Conservation (phyloP, 2,329 filamentous ascomycete species). For the Fusarium citri region DNA sequence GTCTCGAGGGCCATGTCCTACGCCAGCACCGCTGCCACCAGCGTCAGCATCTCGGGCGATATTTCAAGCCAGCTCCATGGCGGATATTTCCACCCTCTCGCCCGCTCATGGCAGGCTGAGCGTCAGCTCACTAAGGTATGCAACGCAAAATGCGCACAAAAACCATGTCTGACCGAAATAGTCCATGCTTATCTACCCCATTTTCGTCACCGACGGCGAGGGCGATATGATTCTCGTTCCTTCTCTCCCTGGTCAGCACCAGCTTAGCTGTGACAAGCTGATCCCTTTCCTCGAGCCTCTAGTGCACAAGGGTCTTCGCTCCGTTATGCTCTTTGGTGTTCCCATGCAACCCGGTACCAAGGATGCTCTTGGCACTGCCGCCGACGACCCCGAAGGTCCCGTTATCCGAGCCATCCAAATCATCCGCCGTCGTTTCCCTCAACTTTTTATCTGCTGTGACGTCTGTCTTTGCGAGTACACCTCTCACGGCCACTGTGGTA, state of each 20-base stretch:
- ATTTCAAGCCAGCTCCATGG: conserved; percentile 87
- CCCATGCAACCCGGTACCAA: conserved; percentile 84
- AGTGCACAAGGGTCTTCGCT: conserved; percentile 87
- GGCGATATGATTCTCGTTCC: conserved; percentile 92
- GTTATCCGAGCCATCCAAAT: conserved; percentile 90
- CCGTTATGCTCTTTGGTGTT: conserved; percentile 96
- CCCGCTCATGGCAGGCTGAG: conserved; percentile 85
- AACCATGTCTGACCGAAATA: conserved; percentile 53
- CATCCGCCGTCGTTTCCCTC: conserved; percentile 85
- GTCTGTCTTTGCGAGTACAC: conserved; percentile 99
- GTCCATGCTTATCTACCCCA: conserved; percentile 98
- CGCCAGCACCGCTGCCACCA: conserved; percentile 73
- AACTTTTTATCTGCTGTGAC: conserved; percentile 90
- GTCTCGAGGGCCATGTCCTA: conserved; percentile 74
- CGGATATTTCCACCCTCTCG: conserved; percentile 83
- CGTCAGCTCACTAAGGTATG: conserved; percentile 85
- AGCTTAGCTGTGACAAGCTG: conserved; percentile 87
- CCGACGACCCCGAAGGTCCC: conserved; percentile 92
- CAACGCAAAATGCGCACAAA: conserved; percentile 5
- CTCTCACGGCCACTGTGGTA: conserved; percentile 96
- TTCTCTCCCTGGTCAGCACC: conserved; percentile 89
- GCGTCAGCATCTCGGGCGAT: conserved; percentile 77
- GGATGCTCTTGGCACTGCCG: conserved; percentile 89
- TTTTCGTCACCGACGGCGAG: conserved; percentile 94
- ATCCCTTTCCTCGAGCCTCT: conserved; percentile 87